Percentiles rank a stretch among this genome's conserved stretches.
Evolutionary conservation across 2,329 filamentous ascomycete genomes (phyloP).

Genomic region (Cryoendolithus antarcticus): DNA sequence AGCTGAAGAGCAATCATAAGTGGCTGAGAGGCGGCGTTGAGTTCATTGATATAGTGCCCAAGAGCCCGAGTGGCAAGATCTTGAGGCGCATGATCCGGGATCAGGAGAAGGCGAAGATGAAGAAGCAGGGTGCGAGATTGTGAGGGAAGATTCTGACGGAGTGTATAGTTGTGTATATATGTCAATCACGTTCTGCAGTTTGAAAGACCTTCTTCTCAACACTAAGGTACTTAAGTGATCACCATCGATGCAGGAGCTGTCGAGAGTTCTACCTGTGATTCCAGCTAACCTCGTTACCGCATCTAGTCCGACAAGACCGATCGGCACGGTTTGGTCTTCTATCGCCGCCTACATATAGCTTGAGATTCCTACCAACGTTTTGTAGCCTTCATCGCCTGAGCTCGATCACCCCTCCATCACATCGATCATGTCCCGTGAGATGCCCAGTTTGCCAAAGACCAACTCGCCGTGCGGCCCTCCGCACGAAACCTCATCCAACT

Average conservation of each 20-base stretch:
- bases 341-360: too few species aligned
- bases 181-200: too few species aligned
- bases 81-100: conserved; percentile 55
- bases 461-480: conserved; percentile 7
- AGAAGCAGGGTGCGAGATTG: conserved; percentile 53
- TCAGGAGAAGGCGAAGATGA: conserved; percentile 56
- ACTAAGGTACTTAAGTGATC: too few species aligned
- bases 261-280: too few species aligned
- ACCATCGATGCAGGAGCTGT: too few species aligned
- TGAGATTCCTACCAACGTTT: too few species aligned
- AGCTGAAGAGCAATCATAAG: conserved; percentile 50
- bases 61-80: conserved; percentile 53
- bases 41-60: conserved; percentile 45
- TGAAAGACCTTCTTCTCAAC: too few species aligned
- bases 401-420: too few species aligned
- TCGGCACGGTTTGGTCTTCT: too few species aligned
- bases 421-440: conserved; percentile 11
- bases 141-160: conserved; percentile 21
- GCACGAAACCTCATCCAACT: conserved; percentile 24
- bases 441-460: conserved; percentile 9
- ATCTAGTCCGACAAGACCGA: too few species aligned
- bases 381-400: too few species aligned
- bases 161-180: not conserved
- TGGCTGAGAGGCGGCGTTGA: conserved; percentile 50
- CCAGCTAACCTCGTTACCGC: too few species aligned